Base-by-base conservation (phyloP, 2,329 filamentous ascomycete genomes). In the Magnaporthales sp. region DNA sequence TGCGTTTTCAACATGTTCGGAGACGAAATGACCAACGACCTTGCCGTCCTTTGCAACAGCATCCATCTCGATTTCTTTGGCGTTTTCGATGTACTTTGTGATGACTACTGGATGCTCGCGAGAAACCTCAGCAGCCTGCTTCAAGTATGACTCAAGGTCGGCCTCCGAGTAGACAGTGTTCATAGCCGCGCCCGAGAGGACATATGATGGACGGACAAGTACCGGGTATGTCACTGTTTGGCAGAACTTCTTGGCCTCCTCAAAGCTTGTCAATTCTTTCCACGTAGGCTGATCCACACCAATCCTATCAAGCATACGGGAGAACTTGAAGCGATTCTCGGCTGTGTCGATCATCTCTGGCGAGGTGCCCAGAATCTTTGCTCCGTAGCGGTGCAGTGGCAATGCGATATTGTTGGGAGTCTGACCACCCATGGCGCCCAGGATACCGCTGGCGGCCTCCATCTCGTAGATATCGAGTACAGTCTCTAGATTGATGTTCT, bases 31-130 rank as follows among this genome's bases (percentile, higher is more conserved):
- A 13, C 94, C 93, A 67, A 97, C 87, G 79, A 98, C 91, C 66
- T 86, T 89, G 74, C 95, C 95, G 72, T 96, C 90, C 73, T 89
- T 90, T 66, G 94, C 95, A 61, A 99, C 95, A 56, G 95, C 95
- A 73, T 99, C 95, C 95, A 99, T 98, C 79, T 99, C 95, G 70
- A 99, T 98, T 78, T 99, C 95, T 83, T 99, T 98, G 70, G 95
- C 95, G 71, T 96, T 95, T 82, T 99, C 95, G 71, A 99, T 98
- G 80, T 98, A 99, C 81, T 99, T 99, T 68, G 94, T 98, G 74
- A 99, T 98, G 69, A 99, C 95, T 11, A 99, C 95, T 0, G 95
- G 95, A 77, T 98, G 92, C 69, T 98, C 94, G 69, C 91, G 89
- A 6, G 95, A 98, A 62, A 99, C 95, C 70, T 96, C 93, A 7